Evolutionary conservation across 768 basidiomycete genomes (phyloP), one percentile per base, ranked within the genome.

Genomic region (Tylopilus rubrobrunneus): DNA sequence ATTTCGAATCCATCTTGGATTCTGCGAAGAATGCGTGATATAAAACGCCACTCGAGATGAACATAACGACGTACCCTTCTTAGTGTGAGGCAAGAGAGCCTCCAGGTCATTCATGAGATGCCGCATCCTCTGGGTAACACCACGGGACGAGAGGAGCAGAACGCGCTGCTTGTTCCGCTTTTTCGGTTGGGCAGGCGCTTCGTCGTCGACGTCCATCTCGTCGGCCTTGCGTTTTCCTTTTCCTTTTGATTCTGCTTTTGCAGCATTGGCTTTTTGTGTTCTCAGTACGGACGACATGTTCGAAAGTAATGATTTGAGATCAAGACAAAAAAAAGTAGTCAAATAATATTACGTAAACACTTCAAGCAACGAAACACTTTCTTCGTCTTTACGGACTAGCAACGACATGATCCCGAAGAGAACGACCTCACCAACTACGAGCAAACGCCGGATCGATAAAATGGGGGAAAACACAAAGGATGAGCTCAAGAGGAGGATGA

Each of bases 71-170:
- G 51, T 48, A 92, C 97, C 97, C 78, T 97, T 98, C 77, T 98
- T 99, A 4, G 90, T 82, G 71, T 99, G 97, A 6, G 97, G 97
- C 10, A 99, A 70, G 28, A 99, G 74, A 0, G 79, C 83, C 68
- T 95, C 91, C 49, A 99, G 66, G 69, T 99, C 97, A 61, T 86
- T 89, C 92, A 98, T 94, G 54, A 99, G 76, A 71, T 99, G 97
- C 58, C 97, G 76, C 94, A 98, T 98, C 27, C 97, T 83, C 71
- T 95, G 89, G 19, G 93, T 98, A 51, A 98, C 81, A 49, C 97
- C 97, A 53, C 97, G 80, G 47, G 96, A 98, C 40, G 89, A 92
- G 47, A 98, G 82, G 63, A 98, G 69, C 49, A 99, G 76, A 7
- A 98, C 95, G 57, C 95, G 84, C 76, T 99, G 96, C 80, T 93